Conservation (phyloP, 805 yeast species). For the Yarrowia keelungensis region DNA sequence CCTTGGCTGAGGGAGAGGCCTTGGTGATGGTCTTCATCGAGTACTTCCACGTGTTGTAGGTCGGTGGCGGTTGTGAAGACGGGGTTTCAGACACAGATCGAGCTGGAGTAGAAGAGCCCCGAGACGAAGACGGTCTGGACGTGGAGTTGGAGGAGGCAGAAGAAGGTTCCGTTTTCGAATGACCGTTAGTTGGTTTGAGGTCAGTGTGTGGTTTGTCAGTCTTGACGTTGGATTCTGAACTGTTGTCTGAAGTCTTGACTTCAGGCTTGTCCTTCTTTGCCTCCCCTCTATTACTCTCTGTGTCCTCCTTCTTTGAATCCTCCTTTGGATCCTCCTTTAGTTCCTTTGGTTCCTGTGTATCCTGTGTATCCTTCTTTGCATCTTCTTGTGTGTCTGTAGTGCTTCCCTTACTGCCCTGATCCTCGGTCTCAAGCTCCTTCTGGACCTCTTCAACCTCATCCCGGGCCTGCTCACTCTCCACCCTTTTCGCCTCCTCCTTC, state of each 20-base stretch:
- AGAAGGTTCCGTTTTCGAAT: not conserved
- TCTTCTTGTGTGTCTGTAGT: too few relatives aligned
- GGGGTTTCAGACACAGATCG: not conserved
- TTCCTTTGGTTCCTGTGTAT: not conserved
- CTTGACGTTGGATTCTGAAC: not conserved
- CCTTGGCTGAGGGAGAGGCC: constrained; percentile 52
- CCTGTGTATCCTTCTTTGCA: not conserved
- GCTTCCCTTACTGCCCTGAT: too few relatives aligned
- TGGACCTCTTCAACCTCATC: not conserved
- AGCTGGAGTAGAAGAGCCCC: not conserved
- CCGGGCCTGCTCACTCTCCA: constrained; percentile 11
- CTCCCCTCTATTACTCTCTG: not conserved
- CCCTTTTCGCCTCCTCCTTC: constrained; percentile 5
- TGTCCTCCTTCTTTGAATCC: not conserved
- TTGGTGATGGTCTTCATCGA: constrained; percentile 30
- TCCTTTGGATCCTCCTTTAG: not conserved
- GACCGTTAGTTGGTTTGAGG: not conserved
- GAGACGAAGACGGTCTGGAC: not conserved
- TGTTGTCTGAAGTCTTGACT: too few relatives aligned
- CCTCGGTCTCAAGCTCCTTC: too few relatives aligned
- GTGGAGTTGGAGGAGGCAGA: not conserved
- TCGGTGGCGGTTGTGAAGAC: constrained; percentile 1
- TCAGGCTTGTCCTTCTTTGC: not conserved
- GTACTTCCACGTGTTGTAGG: constrained; percentile 38
- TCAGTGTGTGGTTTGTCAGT: not conserved